phyloP scores from a whole-genome alignment of 2,329 filamentous ascomycete genomes.

The Juglanconis oblonga region DNA sequence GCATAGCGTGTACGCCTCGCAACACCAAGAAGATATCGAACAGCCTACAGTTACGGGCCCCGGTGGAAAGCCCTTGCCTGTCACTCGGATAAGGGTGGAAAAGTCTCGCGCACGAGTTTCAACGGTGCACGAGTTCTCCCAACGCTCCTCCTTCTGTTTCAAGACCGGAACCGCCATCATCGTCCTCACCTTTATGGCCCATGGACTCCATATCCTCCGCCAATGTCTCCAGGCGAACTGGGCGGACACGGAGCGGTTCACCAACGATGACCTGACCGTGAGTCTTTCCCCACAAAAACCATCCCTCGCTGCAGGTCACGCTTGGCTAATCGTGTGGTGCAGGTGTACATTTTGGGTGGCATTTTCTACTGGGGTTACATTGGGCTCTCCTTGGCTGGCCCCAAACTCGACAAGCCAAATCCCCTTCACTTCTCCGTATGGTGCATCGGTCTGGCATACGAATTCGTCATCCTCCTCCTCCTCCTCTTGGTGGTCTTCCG shows the following conservation, averaged over 20 bases:
- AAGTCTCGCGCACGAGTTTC: slow-evolving; percentile 25
- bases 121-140: slow-evolving; percentile 44
- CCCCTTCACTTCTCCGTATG: slow-evolving; percentile 78
- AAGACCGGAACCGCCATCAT: slow-evolving; percentile 70
- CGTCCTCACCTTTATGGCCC: slow-evolving; percentile 72
- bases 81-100: slow-evolving; percentile 50
- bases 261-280: slow-evolving; percentile 17
- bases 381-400: slow-evolving; percentile 74
- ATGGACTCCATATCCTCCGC: slow-evolving; percentile 68
- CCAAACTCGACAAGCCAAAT: slow-evolving; percentile 78
- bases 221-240: slow-evolving; percentile 60
- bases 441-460: slow-evolving; percentile 68
- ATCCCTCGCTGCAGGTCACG: neutral
- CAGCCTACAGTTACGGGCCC: slow-evolving; percentile 64
- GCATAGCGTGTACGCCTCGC: slow-evolving; percentile 51
- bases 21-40: slow-evolving; percentile 45
- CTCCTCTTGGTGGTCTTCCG: slow-evolving; percentile 68
- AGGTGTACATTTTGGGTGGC: slow-evolving; percentile 84
- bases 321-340: neutral
- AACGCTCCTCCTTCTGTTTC: slow-evolving; percentile 66
- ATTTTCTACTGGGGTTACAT: slow-evolving; percentile 86
- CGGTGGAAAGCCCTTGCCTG: slow-evolving; percentile 82
- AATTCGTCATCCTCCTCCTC: slow-evolving; percentile 66
- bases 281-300: neutral
- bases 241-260: slow-evolving; percentile 34